Conservation (phyloP, 2,329 filamentous ascomycete genomes). For the Nigrograna mackinnonii region DNA sequence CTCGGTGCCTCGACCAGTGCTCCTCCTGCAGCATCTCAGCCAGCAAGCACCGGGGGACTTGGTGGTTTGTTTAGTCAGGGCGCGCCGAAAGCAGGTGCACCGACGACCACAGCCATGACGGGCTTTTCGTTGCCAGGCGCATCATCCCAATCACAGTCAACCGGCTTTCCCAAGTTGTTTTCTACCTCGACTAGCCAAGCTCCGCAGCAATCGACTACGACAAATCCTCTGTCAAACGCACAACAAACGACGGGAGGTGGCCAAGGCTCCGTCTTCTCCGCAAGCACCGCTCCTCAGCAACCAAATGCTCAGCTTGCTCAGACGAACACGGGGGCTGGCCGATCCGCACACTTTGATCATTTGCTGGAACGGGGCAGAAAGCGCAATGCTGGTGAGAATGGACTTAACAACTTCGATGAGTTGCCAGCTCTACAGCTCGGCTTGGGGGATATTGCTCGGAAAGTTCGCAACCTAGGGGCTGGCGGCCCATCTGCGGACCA, state of each 20-base stretch:
- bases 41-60: conserved; percentile 28
- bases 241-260: conserved; percentile 31
- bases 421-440: conserved; percentile 89
- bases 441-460: conserved; percentile 79
- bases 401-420: conserved; percentile 66
- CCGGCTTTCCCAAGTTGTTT: conserved; percentile 20
- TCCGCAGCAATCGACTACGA: conserved; percentile 28
- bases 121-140: conserved; percentile 24
- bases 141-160: conserved; percentile 21
- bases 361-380: conserved; percentile 67
- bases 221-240: conserved; percentile 19
- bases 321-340: conserved; percentile 34
- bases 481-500: conserved; percentile 65
- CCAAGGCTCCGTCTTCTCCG: conserved; percentile 28
- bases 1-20: conserved; percentile 25
- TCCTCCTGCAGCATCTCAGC: conserved; percentile 26
- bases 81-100: conserved; percentile 39
- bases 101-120: conserved; percentile 22
- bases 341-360: conserved; percentile 67
- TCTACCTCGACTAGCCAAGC: conserved; percentile 19
- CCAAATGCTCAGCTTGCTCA: conserved; percentile 32
- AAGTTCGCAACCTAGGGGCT: conserved; percentile 76
- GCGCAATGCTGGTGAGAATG: conserved; percentile 69
- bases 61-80: conserved; percentile 37
- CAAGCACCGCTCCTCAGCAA: conserved; percentile 28